Evolutionary conservation across 2,329 filamentous ascomycete species (phyloP).

Genomic region (Botrytis byssoidea): DNA sequence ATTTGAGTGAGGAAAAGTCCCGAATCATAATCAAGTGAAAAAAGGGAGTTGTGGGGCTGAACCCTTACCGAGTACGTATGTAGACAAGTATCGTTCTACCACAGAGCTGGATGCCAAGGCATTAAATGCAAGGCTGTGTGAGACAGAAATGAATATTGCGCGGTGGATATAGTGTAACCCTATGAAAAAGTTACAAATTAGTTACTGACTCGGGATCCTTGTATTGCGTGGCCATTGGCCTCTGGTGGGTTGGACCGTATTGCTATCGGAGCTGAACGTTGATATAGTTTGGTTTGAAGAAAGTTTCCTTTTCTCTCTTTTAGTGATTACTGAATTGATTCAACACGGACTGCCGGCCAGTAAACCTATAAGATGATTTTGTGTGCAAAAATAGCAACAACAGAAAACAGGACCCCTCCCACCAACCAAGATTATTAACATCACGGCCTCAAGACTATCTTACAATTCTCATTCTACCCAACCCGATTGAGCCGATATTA

Average conservation of each 20-base stretch:
- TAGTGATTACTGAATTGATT: neutral
- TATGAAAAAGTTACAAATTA: neutral
- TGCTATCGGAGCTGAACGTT: neutral
- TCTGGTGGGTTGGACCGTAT: neutral
- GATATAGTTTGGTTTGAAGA: neutral
- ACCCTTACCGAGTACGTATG: conserved; percentile 6
- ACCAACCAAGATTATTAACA: neutral
- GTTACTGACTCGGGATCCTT: neutral
- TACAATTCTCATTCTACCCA: neutral
- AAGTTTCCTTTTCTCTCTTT: neutral
- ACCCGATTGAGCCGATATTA: neutral
- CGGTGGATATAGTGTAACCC: neutral
- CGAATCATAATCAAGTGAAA: neutral
- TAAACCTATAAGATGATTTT: neutral
- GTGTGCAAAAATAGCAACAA: neutral
- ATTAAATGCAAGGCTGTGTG: neutral
- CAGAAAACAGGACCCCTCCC: neutral
- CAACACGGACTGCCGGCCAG: neutral
- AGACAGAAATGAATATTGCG: neutral
- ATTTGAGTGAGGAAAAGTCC: neutral
- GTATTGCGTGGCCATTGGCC: neutral
- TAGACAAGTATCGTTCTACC: neutral
- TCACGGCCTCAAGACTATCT: neutral
- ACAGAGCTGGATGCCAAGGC: neutral
- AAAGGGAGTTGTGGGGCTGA: conserved; percentile 1